A percentile compares a stretch with the other conserved stretches of the same genome.
Conservation (phyloP, 768 basidiomycete genomes). For the Hericium alpestre region DNA sequence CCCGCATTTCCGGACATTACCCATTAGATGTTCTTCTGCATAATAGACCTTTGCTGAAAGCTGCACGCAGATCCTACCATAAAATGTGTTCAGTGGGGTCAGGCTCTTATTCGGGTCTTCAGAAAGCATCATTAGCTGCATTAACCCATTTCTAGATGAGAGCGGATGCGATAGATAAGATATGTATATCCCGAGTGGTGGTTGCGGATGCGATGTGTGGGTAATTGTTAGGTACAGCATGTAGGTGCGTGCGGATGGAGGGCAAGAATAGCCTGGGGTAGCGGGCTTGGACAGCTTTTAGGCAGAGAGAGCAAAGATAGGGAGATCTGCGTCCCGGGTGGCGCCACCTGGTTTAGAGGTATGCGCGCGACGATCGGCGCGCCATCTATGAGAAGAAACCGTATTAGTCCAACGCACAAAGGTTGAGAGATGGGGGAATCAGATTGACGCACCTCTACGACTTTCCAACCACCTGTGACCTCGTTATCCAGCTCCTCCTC, state of each 20-base stretch:
- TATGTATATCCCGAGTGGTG: neutral
- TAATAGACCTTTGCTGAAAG: neutral
- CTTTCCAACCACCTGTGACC: constrained; percentile 96
- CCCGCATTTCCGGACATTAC: neutral
- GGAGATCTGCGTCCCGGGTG: neutral
- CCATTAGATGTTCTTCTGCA: neutral
- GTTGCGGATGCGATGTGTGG: neutral
- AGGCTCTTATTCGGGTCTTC: neutral
- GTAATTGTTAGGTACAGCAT: neutral
- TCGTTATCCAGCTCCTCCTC: constrained; percentile 85
- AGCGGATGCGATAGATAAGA: neutral
- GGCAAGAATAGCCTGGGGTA: neutral
- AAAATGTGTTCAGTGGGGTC: neutral
- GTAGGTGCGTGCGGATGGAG: neutral
- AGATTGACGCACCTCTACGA: constrained; percentile 66
- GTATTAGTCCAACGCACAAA: neutral
- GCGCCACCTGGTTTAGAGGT: neutral
- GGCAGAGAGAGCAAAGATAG: neutral
- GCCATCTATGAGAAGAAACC: neutral
- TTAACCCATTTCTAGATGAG: neutral
- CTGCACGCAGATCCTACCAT: neutral
- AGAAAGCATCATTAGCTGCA: neutral
- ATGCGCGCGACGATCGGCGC: neutral
- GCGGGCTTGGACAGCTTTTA: neutral
- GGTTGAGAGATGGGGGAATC: neutral